Base-by-base conservation (phyloP, 805 yeast genomes). In the Helenozyma baotianmanensis region DNA sequence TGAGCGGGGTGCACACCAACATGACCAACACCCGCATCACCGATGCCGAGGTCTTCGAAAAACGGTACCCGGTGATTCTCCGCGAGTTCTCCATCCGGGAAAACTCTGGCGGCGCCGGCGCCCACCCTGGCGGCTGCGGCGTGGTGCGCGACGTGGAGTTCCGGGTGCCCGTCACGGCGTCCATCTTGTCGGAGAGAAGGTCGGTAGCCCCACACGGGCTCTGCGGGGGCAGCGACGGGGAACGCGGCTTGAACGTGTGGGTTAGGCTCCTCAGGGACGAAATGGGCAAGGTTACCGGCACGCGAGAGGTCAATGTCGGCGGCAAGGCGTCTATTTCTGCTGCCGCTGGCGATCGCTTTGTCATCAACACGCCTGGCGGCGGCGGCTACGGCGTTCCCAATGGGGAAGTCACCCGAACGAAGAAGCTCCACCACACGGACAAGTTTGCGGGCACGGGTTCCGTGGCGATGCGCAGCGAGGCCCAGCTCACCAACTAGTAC, bases 161-260 rank as follows among this genome's bases (percentile, higher is more conserved):
- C 32, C 30, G 50, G 4, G 43, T 43, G 9, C 48, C 48, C 2
- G 47, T 41, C 22, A 42, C 45, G 9, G 49, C 44, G 2, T 42
- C 47, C 3, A 6, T 86, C 94, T 1, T 85, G 87, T 37, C 65
- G 83, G 97, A 90, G 54, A 73, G 98, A 53, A 72, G 97, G 48
- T 78, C 84, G 2, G 60, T 76, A 38, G 80, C 89, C 1, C 98
- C 97, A 1, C 83, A 80, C 54, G 98, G 97, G 4, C 56, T 90
- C 32, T 59, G 72, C 14, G 97, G 96, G 1, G 98, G 97, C 21
- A 68, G 61, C 19, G 76, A 76, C 43, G 98, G 94, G 3, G 56
- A 56, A 15, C 62, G 86, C 39, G 98, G 98, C 4, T 47, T 43
- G 32, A 59, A 65, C 44, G 46, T 46, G 19, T 67, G 71, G 71